phyloP scores from a whole-genome alignment of 208 protist species.

The Crithidia thermophila region DNA sequence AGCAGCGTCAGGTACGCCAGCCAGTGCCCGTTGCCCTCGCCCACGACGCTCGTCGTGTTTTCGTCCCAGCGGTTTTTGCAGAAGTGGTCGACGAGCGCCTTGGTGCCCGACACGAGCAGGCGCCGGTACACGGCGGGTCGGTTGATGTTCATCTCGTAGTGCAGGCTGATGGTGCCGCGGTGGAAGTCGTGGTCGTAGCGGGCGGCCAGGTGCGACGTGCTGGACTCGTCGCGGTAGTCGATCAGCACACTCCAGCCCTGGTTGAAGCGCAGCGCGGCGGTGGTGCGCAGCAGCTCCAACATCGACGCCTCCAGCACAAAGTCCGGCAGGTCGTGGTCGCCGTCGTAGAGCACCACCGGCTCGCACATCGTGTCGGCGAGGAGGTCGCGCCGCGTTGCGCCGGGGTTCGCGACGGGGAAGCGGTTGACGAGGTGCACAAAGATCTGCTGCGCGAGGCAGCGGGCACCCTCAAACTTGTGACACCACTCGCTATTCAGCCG shows the following conservation, averaged over 20 bases:
- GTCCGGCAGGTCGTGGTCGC: slow-evolving; percentile 46
- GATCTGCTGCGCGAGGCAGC: slow-evolving; percentile 86
- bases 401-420: slow-evolving; percentile 66
- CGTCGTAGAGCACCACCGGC: slow-evolving; percentile 48
- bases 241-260: slow-evolving; percentile 87
- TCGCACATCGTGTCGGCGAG: slow-evolving; percentile 24
- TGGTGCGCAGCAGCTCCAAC: slow-evolving; percentile 42
- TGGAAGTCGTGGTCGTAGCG: slow-evolving; percentile 66
- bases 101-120: slow-evolving; percentile 71
- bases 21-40: slow-evolving; percentile 45
- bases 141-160: slow-evolving; percentile 82
- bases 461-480: slow-evolving; percentile 73
- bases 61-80: slow-evolving; percentile 32
- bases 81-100: slow-evolving; percentile 76
- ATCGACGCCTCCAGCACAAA: slow-evolving; percentile 31
- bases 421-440: slow-evolving; percentile 85
- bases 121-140: slow-evolving; percentile 67
- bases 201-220: slow-evolving; percentile 60
- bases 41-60: slow-evolving; percentile 4
- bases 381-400: slow-evolving; percentile 34
- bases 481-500: slow-evolving; percentile 85
- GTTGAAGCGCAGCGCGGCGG: slow-evolving; percentile 75
- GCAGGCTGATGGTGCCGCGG: slow-evolving; percentile 65
- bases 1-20: slow-evolving; percentile 57
- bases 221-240: slow-evolving; percentile 49